Evolutionary conservation across 2,329 filamentous ascomycete genomes (phyloP), one percentile per base, ranked within the genome.

Genomic region (Nigrograna mackinnonii): DNA sequence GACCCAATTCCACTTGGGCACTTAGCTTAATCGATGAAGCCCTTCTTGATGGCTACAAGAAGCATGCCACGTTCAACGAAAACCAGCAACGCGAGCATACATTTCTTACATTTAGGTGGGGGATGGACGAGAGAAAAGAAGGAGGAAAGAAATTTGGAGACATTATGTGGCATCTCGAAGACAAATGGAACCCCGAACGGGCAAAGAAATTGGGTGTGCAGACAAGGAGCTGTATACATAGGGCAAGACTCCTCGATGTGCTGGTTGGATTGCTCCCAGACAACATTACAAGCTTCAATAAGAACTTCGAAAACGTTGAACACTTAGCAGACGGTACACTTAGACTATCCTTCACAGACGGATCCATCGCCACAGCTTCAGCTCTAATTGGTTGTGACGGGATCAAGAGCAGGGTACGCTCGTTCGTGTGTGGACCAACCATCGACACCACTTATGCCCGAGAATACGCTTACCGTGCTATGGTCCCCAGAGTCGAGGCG

Each of bases 301-400:
- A 61, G 35, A 47, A 34, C 22, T 54, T 60, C 30, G 35, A 47
- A 3, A 33, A 37, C 4, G 46, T 55, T 3, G 46, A 54, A 12
- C 50, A 56, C 17, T 35, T 41, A 4, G 30, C 35, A 9, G 37
- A 46, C 35, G 56, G 50, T 6, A 44, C 39, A 2, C 21, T 58
- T 14, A 30, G 43, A 19, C 43, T 71, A 20, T 45, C 41, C 12
- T 73, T 80, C 44, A 45, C 59, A 1, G 77, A 79, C 54, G 74
- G 75, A 2, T 70, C 60, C 0, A 60, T 53, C 0, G 72, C 63
- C 1, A 46, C 64, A 13, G 71, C 72, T 5, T 69, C 68, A 49
- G 67, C 72, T 2, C 74, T 82, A 0, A 72, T 86, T 43, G 83
- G 79, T 14, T 84, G 80, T 56, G 83, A 86, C 57, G 83, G 83